These are phyloP conservation scores for Neonectria punicea DNA, from an alignment of 2,329 filamentous ascomycete genomes.

Conservation along the genomic window DNA sequence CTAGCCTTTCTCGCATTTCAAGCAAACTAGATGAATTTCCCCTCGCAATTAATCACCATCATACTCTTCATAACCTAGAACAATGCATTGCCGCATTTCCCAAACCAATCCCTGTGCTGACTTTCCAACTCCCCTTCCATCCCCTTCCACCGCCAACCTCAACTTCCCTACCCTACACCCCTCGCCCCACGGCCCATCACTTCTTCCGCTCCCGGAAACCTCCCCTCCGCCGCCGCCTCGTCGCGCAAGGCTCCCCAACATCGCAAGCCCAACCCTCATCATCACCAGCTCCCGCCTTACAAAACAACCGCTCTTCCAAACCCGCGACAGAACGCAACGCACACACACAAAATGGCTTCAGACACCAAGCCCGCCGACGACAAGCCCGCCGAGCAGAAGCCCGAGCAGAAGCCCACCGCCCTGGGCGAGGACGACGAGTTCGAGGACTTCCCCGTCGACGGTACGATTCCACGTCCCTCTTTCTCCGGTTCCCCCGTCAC, in stretches of 20 bases:
- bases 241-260: constrained; percentile 30
- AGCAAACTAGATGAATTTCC: background rate
- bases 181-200: constrained; percentile 20
- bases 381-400: constrained; percentile 40
- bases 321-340: background rate
- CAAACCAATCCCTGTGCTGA: background rate
- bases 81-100: background rate
- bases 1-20: background rate
- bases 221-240: constrained; percentile 22
- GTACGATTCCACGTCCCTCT: constrained; percentile 58
- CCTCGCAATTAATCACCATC: background rate
- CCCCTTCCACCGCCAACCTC: background rate
- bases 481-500: background rate
- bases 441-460: constrained; percentile 97
- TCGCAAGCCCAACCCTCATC: constrained; percentile 1
- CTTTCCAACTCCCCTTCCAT: background rate
- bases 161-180: constrained; percentile 21
- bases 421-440: constrained; percentile 99
- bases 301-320: background rate
- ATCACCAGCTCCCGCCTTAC: background rate
- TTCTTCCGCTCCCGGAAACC: constrained; percentile 24
- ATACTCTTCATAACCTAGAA: background rate
- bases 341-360: constrained; percentile 34
- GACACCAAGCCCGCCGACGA: constrained; percentile 42
- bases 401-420: constrained; percentile 59